phyloP scores from a whole-genome alignment of 2,329 filamentous ascomycete species.

The Colletotrichum sp. region DNA sequence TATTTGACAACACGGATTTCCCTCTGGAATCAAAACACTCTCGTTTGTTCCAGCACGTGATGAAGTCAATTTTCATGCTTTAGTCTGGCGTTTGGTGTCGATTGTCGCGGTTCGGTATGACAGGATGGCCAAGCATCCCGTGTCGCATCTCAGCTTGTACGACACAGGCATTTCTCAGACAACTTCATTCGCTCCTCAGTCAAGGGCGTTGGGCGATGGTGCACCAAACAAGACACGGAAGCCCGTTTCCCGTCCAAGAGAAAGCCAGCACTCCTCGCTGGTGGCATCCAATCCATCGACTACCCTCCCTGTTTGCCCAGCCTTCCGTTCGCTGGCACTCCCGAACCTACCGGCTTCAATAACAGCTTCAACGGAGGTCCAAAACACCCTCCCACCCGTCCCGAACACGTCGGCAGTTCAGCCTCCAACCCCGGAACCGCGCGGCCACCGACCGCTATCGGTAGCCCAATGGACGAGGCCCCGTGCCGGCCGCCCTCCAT shows the following conservation, averaged over 20 bases:
- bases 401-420: neutral
- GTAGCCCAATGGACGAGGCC: neutral
- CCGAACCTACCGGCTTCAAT: neutral
- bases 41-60: neutral
- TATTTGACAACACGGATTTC: neutral
- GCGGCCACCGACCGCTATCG: neutral
- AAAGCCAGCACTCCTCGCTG: neutral
- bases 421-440: slow-evolving; percentile 1
- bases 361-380: neutral
- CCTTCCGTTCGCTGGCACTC: neutral
- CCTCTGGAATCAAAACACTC: neutral
- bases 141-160: neutral
- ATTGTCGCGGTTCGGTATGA: neutral
- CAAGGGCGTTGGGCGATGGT: neutral
- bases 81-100: neutral
- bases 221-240: neutral
- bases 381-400: neutral
- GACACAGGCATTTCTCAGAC: neutral
- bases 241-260: neutral
- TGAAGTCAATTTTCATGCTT: neutral
- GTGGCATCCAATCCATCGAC: neutral
- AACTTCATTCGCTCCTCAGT: neutral
- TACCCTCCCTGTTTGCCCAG: neutral
- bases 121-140: neutral
- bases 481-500: neutral